phyloP scores from a whole-genome alignment of 192 early-diverging fungal genomes.

The Radiomyces spectabilis region DNA sequence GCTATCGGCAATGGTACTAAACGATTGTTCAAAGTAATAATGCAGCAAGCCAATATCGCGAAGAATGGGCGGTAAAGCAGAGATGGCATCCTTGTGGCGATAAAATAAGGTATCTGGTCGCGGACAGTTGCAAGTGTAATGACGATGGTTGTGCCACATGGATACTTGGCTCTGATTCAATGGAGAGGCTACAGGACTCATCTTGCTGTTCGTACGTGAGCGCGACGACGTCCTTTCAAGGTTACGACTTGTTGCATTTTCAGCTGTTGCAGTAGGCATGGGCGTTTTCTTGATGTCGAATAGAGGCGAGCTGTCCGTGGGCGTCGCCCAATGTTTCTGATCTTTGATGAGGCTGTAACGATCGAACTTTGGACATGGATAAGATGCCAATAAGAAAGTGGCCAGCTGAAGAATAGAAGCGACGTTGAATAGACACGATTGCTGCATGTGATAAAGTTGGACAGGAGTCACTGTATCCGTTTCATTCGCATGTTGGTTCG shows the following conservation, averaged over 20 bases:
- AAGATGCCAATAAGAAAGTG: constrained; percentile 20
- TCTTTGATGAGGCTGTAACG: constrained; percentile 4
- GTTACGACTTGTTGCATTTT: no score
- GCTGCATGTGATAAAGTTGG: constrained; percentile 4
- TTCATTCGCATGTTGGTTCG: no score
- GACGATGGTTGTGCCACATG: no score
- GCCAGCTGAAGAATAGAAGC: constrained; percentile 15
- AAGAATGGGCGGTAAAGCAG: constrained; percentile 8
- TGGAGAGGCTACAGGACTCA: no score
- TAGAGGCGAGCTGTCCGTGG: no score
- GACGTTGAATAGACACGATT: constrained; percentile 14
- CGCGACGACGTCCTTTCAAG: no score
- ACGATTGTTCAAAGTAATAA: constrained; percentile 41
- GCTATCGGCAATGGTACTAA: constrained; percentile 36
- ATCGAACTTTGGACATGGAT: constrained; percentile 18
- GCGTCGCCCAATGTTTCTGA: no score
- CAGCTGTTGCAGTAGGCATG: no score
- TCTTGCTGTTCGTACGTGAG: no score
- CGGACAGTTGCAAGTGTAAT: constrained; percentile 12
- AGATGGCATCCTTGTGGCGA: constrained; percentile 12
- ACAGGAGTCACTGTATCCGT: no score
- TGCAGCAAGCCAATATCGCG: constrained; percentile 43
- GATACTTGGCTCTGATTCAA: no score
- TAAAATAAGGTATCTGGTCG: constrained; percentile 15
- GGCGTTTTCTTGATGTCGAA: neutral